Evolutionary conservation across 2,329 filamentous ascomycete genomes (phyloP).

Genomic region (Fusarium musae): DNA sequence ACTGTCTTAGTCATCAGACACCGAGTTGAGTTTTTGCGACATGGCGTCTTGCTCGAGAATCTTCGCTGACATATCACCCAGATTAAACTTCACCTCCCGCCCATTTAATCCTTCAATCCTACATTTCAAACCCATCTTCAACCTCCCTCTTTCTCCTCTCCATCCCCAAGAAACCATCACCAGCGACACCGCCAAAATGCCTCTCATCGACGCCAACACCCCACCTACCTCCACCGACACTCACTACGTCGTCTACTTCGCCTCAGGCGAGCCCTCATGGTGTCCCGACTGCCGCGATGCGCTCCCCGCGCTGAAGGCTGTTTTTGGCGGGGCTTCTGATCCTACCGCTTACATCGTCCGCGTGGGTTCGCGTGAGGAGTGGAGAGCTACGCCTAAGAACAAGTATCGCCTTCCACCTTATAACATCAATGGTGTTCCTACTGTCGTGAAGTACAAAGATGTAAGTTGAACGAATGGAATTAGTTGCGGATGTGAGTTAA

Average conservation of each 20-base stretch:
- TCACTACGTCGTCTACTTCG: conserved; percentile 48
- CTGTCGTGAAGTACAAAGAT: conserved; percentile 42
- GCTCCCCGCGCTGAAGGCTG: conserved; percentile 37
- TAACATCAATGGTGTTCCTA: conserved; percentile 44
- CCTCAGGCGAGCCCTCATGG: conserved; percentile 46
- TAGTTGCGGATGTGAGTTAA: background rate
- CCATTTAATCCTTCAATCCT: background rate
- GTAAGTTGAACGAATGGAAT: background rate
- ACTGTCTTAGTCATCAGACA: background rate
- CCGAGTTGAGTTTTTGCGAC: background rate
- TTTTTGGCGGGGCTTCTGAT: conserved; percentile 40
- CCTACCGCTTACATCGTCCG: conserved; percentile 43
- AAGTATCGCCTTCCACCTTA: conserved; percentile 44
- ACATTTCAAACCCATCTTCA: fast-evolving
- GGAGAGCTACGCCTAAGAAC: conserved; percentile 40
- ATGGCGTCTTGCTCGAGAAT: background rate
- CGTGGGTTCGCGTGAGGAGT: conserved; percentile 40
- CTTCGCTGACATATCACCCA: background rate
- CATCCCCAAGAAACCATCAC: fast-evolving
- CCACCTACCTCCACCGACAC: conserved; percentile 40
- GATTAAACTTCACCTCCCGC: background rate
- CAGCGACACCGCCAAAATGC: conserved; percentile 29
- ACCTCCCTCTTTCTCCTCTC: fast-evolving
- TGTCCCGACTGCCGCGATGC: conserved; percentile 45
- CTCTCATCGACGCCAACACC: conserved; percentile 40